These are phyloP conservation scores for Westerdykella ornata DNA, from an alignment of 2,329 filamentous ascomycete genomes.

Conservation along the genomic window DNA sequence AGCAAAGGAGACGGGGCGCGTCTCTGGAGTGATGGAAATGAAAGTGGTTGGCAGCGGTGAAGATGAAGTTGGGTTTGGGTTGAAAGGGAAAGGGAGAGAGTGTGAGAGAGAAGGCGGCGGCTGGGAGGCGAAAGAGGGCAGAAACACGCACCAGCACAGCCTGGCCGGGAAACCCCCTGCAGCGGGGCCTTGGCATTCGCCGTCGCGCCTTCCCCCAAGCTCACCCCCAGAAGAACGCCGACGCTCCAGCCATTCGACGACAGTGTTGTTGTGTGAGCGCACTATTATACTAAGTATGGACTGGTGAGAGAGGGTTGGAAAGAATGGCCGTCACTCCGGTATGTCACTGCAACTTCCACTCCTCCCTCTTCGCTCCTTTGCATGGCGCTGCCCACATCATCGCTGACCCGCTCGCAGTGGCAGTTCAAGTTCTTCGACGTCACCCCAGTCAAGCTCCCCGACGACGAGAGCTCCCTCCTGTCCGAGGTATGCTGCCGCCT, in stretches of 20 bases:
- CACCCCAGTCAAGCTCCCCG: slow-evolving; percentile 68
- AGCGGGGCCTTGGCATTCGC: no score
- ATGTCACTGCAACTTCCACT: slow-evolving; percentile 1
- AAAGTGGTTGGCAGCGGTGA: no score
- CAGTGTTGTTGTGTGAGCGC: background rate
- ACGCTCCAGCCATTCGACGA: slow-evolving; percentile 9
- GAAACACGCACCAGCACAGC: no score
- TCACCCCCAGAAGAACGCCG: slow-evolving; percentile 1
- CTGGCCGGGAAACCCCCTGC: no score
- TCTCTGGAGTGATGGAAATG: background rate
- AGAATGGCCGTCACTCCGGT: slow-evolving; percentile 41
- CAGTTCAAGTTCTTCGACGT: slow-evolving; percentile 99
- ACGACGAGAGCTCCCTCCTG: slow-evolving; percentile 70
- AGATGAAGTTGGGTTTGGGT: no score
- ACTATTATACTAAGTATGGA: slow-evolving; percentile 12
- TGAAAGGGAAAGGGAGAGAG: no score
- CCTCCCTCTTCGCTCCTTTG: slow-evolving; percentile 6
- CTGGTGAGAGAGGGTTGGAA: slow-evolving; percentile 13
- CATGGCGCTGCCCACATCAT: slow-evolving; percentile 1
- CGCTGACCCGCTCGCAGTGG: slow-evolving; percentile 57
- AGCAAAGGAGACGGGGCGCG: background rate
- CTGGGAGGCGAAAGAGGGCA: no score
- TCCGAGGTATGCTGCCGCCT: slow-evolving; percentile 59
- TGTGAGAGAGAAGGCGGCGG: no score
- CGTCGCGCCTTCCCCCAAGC: background rate